phyloP scores from a whole-genome alignment of 208 protist genomes.

The Tritrichomonas foetus region DNA sequence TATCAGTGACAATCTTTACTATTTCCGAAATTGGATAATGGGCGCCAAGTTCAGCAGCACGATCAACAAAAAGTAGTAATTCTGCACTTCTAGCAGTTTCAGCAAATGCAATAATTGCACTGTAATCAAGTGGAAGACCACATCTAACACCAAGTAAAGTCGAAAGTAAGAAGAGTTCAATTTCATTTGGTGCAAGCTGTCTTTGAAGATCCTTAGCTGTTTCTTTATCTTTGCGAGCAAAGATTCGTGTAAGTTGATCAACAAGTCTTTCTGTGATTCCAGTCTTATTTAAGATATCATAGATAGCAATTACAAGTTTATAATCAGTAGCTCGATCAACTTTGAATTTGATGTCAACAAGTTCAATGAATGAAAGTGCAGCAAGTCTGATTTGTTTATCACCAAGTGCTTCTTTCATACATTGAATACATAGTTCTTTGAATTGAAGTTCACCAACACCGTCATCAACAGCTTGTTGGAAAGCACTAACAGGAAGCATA shows the following conservation, averaged over 20 bases:
- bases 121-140: neutral
- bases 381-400: neutral
- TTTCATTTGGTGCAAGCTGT: neutral
- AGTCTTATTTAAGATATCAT: neutral
- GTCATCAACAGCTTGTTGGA: constrained; percentile 21
- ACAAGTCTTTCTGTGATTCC: neutral
- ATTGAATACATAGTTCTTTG: neutral
- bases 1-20: neutral
- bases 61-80: neutral
- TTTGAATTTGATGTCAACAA: neutral
- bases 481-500: constrained; percentile 3
- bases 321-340: neutral
- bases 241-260: neutral
- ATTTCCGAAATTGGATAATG: constrained; percentile 8
- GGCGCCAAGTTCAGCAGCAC: neutral
- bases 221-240: neutral
- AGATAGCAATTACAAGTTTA: neutral
- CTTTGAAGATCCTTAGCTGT: neutral
- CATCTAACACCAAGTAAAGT: neutral
- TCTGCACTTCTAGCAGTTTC: neutral
- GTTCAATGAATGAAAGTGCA: constrained; percentile 4
- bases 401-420: neutral
- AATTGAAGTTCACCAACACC: neutral
- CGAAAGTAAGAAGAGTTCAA: neutral
- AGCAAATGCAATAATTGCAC: neutral